Base-by-base conservation (phyloP, 2,329 filamentous ascomycete species). In the Neopestalotiopsis sp. region DNA sequence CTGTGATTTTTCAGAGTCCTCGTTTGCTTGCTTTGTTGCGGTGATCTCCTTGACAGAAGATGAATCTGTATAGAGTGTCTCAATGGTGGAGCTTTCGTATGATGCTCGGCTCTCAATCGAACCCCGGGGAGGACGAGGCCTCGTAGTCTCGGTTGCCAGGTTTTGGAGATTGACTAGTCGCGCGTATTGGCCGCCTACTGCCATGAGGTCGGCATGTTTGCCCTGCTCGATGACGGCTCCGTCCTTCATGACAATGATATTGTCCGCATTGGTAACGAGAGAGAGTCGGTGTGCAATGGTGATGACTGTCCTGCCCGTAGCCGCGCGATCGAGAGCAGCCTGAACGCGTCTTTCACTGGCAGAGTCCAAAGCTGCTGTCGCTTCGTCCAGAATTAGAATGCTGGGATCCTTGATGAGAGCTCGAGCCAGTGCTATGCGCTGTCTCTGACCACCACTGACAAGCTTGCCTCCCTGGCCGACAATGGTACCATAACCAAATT, bases 321-420 rank as follows among this genome's bases (percentile, higher is more conserved):
- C 49, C 0, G 90, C 83, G 14, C 82, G 81, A 70, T 86, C 84
- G n/a, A 90, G 80, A 0, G 88, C 87, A 42, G 83, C 79, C 72
- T 90, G 88, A 0, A 90, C 88, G 5, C 86, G 82, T 3, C 82
- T 78, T 67, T 84, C 83, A 1, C 83, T 79, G 1, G 82, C 78
- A 5, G 81, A 79, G 62, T 84, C 81, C 34, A 84, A 78, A 0
- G 90, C 88, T 64, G 86, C 89, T 0, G 90, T 92, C 1, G 90
- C 90, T 78, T 92, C 90, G 70, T 92, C 91, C 5, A 90, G 81
- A 20, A 93, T 87, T 2, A 93, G 81, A 56, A 94, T 90, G 2
- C 85, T 84, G 1, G 91, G 89, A 68, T 89, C 81, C 57, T 88
- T 88, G 66, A 92, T 83, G 68, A 92, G 90, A 40, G 87, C 88